A percentile compares a stretch with the other conserved stretches of the same genome.
Conservation (phyloP, 257 asterid genomes). For the Solanum lycopersicoides region DNA sequence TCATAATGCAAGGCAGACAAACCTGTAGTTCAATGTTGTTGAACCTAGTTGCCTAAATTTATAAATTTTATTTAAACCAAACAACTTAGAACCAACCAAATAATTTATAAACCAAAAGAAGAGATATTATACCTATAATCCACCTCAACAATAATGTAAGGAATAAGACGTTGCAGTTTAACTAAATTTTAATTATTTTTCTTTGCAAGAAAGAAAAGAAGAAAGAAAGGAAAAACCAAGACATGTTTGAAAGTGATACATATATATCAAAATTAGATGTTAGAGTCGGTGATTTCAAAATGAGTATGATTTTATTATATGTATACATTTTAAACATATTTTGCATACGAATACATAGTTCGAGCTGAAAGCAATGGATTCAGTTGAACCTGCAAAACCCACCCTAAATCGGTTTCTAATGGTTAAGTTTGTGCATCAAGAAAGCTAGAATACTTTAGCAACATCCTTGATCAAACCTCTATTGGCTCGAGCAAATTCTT, state of each 20-base stretch:
- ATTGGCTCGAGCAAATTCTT: slow-evolving; percentile 56
- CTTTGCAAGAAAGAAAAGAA: background rate
- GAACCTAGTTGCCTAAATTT: background rate
- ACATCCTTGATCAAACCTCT: slow-evolving; percentile 64
- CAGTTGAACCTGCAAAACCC: background rate
- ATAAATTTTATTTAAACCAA: background rate
- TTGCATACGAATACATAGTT: background rate
- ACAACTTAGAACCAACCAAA: background rate
- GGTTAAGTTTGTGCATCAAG: background rate
- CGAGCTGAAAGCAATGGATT: background rate
- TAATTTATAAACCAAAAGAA: background rate
- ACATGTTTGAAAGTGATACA: background rate
- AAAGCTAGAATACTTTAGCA: slow-evolving; percentile 57
- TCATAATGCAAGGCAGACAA: background rate
- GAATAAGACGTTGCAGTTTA: background rate
- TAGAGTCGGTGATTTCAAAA: background rate
- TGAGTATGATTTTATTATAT: background rate
- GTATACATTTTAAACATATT: background rate
- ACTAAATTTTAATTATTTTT: background rate
- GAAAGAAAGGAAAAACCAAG: background rate
- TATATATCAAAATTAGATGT: background rate
- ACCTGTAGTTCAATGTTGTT: background rate
- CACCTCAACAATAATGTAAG: background rate
- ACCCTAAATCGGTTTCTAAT: background rate
- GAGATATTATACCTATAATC: background rate